These are phyloP conservation scores for Clonostachys solani DNA, from an alignment of 2,329 filamentous ascomycete genomes.

Conservation along the genomic window DNA sequence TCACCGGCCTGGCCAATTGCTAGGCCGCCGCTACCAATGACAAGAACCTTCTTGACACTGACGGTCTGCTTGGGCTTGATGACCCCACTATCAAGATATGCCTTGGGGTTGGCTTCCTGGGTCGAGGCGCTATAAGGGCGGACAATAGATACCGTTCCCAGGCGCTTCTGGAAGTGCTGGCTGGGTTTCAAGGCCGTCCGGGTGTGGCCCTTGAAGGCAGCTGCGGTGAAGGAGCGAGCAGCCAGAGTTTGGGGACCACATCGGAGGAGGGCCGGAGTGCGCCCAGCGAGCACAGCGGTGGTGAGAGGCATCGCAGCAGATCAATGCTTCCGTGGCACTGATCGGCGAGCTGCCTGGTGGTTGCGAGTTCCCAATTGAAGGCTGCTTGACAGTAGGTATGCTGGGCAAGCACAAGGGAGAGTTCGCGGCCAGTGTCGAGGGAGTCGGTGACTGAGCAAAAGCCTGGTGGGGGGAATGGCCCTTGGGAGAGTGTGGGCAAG, in stretches of 20 bases:
- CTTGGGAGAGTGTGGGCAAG: too few relatives aligned
- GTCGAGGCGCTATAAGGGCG: constrained; percentile 35
- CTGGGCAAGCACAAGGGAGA: too few relatives aligned
- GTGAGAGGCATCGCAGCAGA: constrained; percentile 15
- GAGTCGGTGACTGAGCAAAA: too few relatives aligned
- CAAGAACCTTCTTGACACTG: constrained; percentile 93
- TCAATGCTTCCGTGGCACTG: constrained; percentile 28
- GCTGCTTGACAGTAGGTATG: too few relatives aligned
- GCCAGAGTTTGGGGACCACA: constrained; percentile 41
- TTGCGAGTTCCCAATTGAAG: constrained; percentile 21
- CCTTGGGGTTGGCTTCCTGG: constrained; percentile 73
- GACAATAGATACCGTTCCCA: constrained; percentile 40
- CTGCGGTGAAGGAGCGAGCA: constrained; percentile 37
- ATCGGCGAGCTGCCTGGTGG: constrained; percentile 25
- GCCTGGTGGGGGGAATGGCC: too few relatives aligned
- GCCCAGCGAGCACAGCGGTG: constrained; percentile 40
- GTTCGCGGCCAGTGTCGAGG: too few relatives aligned
- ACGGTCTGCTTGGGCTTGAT: constrained; percentile 77
- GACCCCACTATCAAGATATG: constrained; percentile 84
- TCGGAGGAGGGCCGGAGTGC: constrained; percentile 54
- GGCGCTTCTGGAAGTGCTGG: constrained; percentile 27
- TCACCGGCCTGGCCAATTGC: constrained; percentile 97
- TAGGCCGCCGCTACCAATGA: constrained; percentile 92
- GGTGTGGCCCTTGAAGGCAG: constrained; percentile 12
- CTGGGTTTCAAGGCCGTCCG: constrained; percentile 23